Evolutionary conservation across 2,329 filamentous ascomycete species (phyloP), one percentile per base, ranked within the genome.

Genomic region (Capronia coronata): DNA sequence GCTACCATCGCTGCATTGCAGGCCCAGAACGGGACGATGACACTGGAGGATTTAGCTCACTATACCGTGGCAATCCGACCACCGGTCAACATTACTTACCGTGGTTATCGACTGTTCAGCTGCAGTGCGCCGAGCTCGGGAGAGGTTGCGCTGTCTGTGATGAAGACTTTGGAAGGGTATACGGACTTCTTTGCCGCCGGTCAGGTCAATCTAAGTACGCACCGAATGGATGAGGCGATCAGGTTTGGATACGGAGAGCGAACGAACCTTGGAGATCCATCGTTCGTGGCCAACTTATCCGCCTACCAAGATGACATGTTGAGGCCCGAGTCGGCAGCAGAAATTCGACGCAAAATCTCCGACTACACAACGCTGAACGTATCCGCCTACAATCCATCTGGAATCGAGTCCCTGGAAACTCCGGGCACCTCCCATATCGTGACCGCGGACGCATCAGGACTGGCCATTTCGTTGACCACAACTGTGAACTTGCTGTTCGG

Each of bases 401-500:
- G 76, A 0, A 68, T 86, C 10, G 85, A 85, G 62, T 76, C 77
- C 3, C 73, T 86, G 13, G 78, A 85, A 2, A 85, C 82, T 57
- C 69, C 69, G 3, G 76, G 76, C 38, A 79, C 76, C 3, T 76
- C 75, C 0, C 74, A 76, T 44, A 63, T 74, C 30, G 71, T 86
- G 0, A 74, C 86, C 0, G 81, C 83, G 0, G 91, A 96, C 65
- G 67, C 68, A 6, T 75, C 77, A 0, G 90, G 90, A 5, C 74
- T 95, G 65, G 82, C 88, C 1, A 77, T 94, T 29, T 84, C 86
- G 1, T 75, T 89, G 10, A 96, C 90, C 0, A 93, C 88, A 1
- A 96, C 91, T 0, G 74, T 96, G 49, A 96, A 96, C 67, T 74
- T 93, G 3, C 75, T 93, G 2, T 97, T 94, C 61, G 91, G 91